Base-by-base conservation (phyloP, 2,329 filamentous ascomycete genomes). In the Penicillium oxalicum region DNA sequence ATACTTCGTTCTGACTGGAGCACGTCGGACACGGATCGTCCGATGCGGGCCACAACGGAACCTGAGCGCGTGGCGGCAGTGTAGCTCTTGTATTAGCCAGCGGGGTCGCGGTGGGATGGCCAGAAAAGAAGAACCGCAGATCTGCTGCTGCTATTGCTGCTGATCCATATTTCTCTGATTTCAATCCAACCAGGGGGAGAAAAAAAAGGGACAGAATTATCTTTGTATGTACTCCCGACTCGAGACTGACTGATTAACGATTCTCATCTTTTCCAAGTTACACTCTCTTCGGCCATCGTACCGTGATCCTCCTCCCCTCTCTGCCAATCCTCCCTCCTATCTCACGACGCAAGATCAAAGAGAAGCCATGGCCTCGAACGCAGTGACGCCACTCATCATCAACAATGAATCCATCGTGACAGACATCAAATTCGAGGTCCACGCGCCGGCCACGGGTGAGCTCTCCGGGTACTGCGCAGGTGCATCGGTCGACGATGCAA, bases 381-480 rank as follows among this genome's bases (percentile, higher is more conserved):
- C 50, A 36, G 51, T 58, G 50, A 52, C 72, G 29, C 72, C 72
- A 28, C 63, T 75, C 32, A 65, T 73, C 43, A 68, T 75, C 50
- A 67, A 74, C 48, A 72, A 72, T 52, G 64, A 74, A 49, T 66
- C 70, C 34, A 55, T 72, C 33, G 61, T 66, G 37, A 70, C 70
- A 8, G 60, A 68, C 5, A 62, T 61, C 41, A 65, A 68, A 26
- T 74, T 74, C 58, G 64, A 69, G 43, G 77, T 88, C 33, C 68
- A 74, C 54, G 80, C 75, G 43, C 85, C 86, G 2, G 61, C 67
- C 7, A 74, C 74, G 42, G 60, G 80, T 66, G 58, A 80, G 63
- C 61, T 78, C 11, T 63, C 81, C 35, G 74, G 83, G 61, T 72
- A 78, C 53, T 74, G 76, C 48, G 80, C 78, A 49, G 75, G 77